Evolutionary conservation across 1,284 basidiomycete species (phyloP), one percentile per base, ranked within the genome.

Genomic region (Puccinia triticina): DNA sequence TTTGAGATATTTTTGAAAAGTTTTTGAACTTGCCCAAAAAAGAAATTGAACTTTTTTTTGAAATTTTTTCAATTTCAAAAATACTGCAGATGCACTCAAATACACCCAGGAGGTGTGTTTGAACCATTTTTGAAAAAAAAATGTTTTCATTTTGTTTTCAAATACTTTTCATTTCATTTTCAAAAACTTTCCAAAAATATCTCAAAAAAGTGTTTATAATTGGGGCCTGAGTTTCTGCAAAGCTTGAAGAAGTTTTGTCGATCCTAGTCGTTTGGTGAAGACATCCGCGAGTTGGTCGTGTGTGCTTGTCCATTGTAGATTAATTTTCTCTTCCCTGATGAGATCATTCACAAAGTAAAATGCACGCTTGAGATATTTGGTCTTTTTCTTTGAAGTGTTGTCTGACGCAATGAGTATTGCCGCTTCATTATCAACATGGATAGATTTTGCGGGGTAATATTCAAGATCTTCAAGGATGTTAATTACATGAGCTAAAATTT

Each of bases 311-410:
- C 69, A 72, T 21, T 40, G 1, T 16, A 72, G 18, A 1, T 72
- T 46, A 0, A 72, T 46, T 3, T 48, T 43, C 16, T 72, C 23
- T 18, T 72, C 26, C 5, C 21, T 23, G 2, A 71, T 14, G 12
- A 37, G 67, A 16, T 71, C 67, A 40, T 71, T 71, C n/a, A 71
- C 46, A n/a, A 40, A 72, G 37, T 40, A 72, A 21, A 40, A 72
- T 40, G 34, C 69, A 1, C 69, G 10, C 2, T 18, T 21, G 0
- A 46, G 34, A 46, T 72, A 46, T 26, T 34, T 37, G 1, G 69
- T 72, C 26, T 46, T 43, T 23, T 72, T 72, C 34, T 46, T 34
- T 3, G 69, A 37, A 0, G 69, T 14, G 14, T 72, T 72, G 34
- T 72, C 69, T 12, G 37, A 40, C 21, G 69, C 26, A 8, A 72